phyloP scores from a whole-genome alignment of 495 filamentous ascomycete genomes.

The Penicillium bialowiezense region DNA sequence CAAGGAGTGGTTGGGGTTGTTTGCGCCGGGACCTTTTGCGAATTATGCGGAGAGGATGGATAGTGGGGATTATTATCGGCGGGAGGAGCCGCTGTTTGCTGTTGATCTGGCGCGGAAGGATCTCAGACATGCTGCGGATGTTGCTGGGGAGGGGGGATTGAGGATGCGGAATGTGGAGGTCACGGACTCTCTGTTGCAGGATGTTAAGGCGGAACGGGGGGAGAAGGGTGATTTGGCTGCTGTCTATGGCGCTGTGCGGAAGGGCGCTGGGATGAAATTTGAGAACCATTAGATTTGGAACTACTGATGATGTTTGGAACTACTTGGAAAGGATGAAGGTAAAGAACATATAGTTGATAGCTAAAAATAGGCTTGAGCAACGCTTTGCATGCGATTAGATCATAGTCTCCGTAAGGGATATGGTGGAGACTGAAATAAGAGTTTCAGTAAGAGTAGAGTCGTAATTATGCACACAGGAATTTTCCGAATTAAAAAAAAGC shows the following conservation, averaged over 20 bases:
- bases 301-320: neutral
- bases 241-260: slow-evolving; percentile 75
- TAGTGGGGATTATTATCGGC: slow-evolving; percentile 67
- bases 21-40: slow-evolving; percentile 55
- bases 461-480: slow-evolving; percentile 17
- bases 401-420: slow-evolving; percentile 5
- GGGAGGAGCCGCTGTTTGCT: slow-evolving; percentile 77
- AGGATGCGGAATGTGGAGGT: slow-evolving; percentile 63
- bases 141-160: slow-evolving; percentile 63
- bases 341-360: too few relatives aligned
- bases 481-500: slow-evolving; percentile 10
- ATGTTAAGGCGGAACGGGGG: slow-evolving; percentile 70
- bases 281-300: slow-evolving; percentile 54
- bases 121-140: slow-evolving; percentile 64
- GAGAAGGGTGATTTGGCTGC: slow-evolving; percentile 77
- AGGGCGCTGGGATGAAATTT: slow-evolving; percentile 68
- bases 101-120: slow-evolving; percentile 88
- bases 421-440: slow-evolving; percentile 7
- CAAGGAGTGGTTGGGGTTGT: slow-evolving; percentile 60
- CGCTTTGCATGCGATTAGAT: slow-evolving; percentile 5
- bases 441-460: slow-evolving; percentile 14
- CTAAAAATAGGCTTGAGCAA: neutral
- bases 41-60: slow-evolving; percentile 74
- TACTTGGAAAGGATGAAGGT: neutral
- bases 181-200: slow-evolving; percentile 63